These are phyloP conservation scores for Corylus americana DNA, from an alignment of 306 rosid species.

Conservation along the genomic window DNA sequence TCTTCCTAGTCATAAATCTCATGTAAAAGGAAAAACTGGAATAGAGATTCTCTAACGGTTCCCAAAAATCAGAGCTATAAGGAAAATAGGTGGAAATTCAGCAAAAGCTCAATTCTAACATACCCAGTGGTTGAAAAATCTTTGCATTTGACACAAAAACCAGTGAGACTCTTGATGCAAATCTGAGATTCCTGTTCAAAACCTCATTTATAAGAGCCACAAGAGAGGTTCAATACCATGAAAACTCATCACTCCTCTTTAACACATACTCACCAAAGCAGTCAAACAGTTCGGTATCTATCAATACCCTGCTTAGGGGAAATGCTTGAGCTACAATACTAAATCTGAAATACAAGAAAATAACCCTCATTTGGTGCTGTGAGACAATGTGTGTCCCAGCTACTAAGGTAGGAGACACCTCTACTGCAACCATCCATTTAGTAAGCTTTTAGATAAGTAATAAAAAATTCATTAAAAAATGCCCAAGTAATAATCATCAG, in stretches of 20 bases:
- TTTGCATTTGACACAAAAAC: not conserved
- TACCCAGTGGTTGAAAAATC: not conserved
- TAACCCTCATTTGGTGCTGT: not conserved
- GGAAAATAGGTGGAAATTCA: not conserved
- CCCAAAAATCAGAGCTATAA: not conserved
- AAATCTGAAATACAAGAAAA: constrained; percentile 1
- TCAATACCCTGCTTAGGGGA: not conserved
- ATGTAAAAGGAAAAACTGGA: not conserved
- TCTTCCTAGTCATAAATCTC: not conserved
- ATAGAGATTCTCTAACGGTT: not conserved
- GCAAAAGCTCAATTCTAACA: not conserved
- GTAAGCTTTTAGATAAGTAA: too few relatives aligned
- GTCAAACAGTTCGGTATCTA: too few relatives aligned
- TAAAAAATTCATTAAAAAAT: too few relatives aligned
- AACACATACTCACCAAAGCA: too few relatives aligned
- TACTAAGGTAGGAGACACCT: not conserved
- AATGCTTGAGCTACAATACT: not conserved
- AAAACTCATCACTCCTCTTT: not conserved
- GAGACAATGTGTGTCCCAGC: not conserved
- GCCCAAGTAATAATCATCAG: too few relatives aligned
- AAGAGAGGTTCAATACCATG: not conserved
- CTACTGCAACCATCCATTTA: not conserved
- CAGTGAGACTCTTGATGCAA: not conserved
- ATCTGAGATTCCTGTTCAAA: not conserved
- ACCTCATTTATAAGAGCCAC: not conserved